These are phyloP conservation scores for Pseudogymnoascus sp. DNA, from an alignment of 2,329 filamentous ascomycete genomes.

Conservation along the genomic window DNA sequence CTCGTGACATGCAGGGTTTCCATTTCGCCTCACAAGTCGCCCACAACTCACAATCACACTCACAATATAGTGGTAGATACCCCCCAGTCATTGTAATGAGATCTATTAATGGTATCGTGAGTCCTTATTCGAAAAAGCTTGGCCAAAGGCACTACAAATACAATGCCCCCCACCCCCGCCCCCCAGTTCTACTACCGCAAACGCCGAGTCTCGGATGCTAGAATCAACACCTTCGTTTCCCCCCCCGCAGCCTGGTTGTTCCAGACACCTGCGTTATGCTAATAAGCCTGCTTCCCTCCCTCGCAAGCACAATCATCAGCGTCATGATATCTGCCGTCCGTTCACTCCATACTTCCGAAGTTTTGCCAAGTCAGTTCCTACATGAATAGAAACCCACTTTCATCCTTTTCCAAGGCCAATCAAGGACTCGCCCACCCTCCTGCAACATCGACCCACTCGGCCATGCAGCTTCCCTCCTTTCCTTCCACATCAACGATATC, in stretches of 20 bases:
- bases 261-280: neutral
- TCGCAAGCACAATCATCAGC: neutral
- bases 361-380: neutral
- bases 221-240: neutral
- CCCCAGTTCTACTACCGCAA: neutral
- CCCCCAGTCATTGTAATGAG: neutral
- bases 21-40: neutral
- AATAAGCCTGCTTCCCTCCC: neutral
- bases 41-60: neutral
- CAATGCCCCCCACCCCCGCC: neutral
- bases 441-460: slow-evolving; percentile 95
- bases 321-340: neutral
- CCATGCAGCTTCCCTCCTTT: slow-evolving; percentile 89
- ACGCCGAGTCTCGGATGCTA: slow-evolving; percentile 1
- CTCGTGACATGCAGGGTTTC: neutral
- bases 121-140: neutral
- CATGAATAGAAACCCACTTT: neutral
- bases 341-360: neutral
- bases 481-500: slow-evolving; percentile 97
- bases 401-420: slow-evolving; percentile 8
- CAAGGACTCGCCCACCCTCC: slow-evolving; percentile 68
- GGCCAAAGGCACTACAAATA: slow-evolving; percentile 1
- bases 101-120: slow-evolving; percentile 6
- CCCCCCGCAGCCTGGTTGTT: neutral
- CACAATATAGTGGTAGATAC: neutral